phyloP scores from a whole-genome alignment of 257 asterid species.

The Nicotiana tomentosiformis region DNA sequence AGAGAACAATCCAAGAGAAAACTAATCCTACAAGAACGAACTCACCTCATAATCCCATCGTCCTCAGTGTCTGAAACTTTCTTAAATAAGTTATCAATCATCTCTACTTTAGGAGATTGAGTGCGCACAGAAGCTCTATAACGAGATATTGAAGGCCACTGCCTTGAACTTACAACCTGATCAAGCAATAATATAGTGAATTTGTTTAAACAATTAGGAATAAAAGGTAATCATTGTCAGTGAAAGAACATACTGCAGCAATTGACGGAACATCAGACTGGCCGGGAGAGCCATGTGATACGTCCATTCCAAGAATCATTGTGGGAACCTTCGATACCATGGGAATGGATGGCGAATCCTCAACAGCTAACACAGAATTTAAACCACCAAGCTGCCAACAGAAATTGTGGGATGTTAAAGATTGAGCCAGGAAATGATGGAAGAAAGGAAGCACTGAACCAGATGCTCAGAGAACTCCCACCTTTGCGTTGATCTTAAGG shows the following conservation, averaged over 20 bases:
- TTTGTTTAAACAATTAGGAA: neutral
- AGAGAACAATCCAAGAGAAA: neutral
- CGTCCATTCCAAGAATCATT: conserved; percentile 90
- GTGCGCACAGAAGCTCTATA: conserved; percentile 90
- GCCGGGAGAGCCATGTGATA: conserved; percentile 96
- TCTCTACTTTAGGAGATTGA: conserved; percentile 80
- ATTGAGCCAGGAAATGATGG: too few species aligned
- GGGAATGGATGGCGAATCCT: conserved; percentile 53
- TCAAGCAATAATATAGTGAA: neutral
- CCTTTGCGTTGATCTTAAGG: conserved; percentile 88
- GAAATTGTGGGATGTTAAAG: neutral
- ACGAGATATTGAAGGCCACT: conserved; percentile 85
- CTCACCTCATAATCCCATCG: conserved; percentile 79
- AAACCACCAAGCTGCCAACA: conserved; percentile 76
- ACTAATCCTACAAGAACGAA: neutral
- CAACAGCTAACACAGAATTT: conserved; percentile 66
- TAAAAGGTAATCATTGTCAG: neutral
- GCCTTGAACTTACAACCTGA: conserved; percentile 94
- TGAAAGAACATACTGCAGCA: conserved; percentile 60
- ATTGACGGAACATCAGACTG: conserved; percentile 89
- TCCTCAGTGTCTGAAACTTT: conserved; percentile 68
- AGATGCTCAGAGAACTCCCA: conserved; percentile 14
- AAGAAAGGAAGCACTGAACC: neutral
- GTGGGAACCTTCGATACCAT: conserved; percentile 72
- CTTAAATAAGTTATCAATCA: conserved; percentile 75